Evolutionary conservation across 306 rosid genomes (phyloP), one percentile per base, ranked within the genome.

Genomic region (Gastrolobium villosum): DNA sequence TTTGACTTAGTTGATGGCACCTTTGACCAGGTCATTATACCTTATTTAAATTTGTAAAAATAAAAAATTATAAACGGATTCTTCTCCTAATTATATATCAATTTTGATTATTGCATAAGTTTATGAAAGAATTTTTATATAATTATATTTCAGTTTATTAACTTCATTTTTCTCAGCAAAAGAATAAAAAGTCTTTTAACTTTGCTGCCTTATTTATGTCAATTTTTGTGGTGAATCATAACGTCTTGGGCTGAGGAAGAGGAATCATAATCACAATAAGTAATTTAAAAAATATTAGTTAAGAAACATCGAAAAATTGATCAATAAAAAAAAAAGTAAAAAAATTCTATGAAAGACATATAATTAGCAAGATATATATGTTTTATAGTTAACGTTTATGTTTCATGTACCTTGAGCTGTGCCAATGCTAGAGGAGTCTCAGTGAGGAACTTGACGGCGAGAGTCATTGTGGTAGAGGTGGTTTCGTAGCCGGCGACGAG

Each of bases 401-500:
- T 20, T 36, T 1, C 2, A 34, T 10, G 67, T 48, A 94, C 99
- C 99, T 91, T 88, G 83, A 95, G 92, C 49, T 95, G 97, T 70
- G 93, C 94, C 59, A 90, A 78, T 67, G 99, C 98, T 1, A 90
- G 84, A 76, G 99, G 99, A 35, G 92, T 90, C 81, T 93, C 99
- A 0, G 97, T 91, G 74, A 95, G 90, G 72, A 95, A 95, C 85
- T 95, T 95, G 30, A 95, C 90, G 39, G 99, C 99, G 3, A 95
- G 90, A 10, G 99, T 95, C 97, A 95, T 95, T 30, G 85, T 91
- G 4, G 98, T 93, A 2, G 99, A 93, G 65, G 99, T 95, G 69
- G 99, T 95, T 85, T 95, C 99, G 7, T 93, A 93, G 62, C 99
- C 98, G n/a, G 98, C 99, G n/a, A 95, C 98, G 10, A 95, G 89